These are phyloP conservation scores for Choanephora cucurbitarum DNA, from an alignment of 371 early-diverging fungal genomes.

Conservation along the genomic window DNA sequence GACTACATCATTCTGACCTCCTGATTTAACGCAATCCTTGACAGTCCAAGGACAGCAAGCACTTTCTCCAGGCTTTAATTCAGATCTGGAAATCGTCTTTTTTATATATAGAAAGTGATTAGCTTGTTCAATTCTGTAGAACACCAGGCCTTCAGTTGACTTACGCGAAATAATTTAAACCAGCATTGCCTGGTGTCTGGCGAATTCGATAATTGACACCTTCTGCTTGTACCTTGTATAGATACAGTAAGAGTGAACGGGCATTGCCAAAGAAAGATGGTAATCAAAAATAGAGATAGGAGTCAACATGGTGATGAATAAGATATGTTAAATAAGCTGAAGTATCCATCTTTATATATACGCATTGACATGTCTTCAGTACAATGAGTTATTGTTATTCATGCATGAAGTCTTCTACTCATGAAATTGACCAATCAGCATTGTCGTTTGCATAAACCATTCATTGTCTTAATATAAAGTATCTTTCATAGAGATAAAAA, in stretches of 20 bases:
- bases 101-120: neutral
- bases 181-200: neutral
- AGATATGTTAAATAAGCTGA: neutral
- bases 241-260: neutral
- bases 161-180: slow-evolving; percentile 2
- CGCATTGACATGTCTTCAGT: too few species aligned
- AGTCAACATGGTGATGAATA: neutral
- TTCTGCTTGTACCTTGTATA: neutral
- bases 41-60: slow-evolving; percentile 4
- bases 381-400: too few species aligned
- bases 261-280: neutral
- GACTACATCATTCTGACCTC: neutral
- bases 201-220: neutral
- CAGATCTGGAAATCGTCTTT: neutral
- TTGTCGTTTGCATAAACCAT: too few species aligned
- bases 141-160: neutral
- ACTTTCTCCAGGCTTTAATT: slow-evolving; percentile 2
- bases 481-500: too few species aligned
- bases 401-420: too few species aligned
- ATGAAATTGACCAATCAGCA: too few species aligned
- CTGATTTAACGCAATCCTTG: slow-evolving; percentile 1
- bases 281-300: neutral
- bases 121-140: neutral
- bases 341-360: too few species aligned
- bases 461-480: too few species aligned